These are phyloP conservation scores for Nothophoma quercina DNA, from an alignment of 2,329 filamentous ascomycete genomes.

Conservation along the genomic window DNA sequence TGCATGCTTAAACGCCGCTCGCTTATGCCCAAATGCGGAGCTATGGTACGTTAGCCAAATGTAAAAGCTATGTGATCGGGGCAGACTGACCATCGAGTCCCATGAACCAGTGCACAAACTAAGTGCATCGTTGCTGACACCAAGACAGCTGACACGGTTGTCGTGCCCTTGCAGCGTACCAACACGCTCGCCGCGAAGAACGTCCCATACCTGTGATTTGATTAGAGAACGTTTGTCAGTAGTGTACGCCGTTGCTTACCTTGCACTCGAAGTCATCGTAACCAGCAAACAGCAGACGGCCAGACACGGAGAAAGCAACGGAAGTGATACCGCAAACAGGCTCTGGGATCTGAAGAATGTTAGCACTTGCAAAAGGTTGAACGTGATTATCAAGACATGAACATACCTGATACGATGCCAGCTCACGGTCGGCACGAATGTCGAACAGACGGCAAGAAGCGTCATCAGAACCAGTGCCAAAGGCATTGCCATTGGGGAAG, in stretches of 20 bases:
- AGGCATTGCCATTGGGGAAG: constrained; percentile 98
- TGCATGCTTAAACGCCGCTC: constrained; percentile 29
- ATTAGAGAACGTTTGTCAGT: constrained; percentile 19
- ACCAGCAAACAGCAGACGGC: constrained; percentile 91
- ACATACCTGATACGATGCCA: constrained; percentile 66
- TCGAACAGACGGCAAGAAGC: constrained; percentile 97
- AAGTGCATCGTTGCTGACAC: constrained; percentile 98
- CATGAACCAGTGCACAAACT: constrained; percentile 99
- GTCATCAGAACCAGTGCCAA: constrained; percentile 97
- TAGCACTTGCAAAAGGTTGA: too few relatives aligned
- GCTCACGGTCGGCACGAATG: constrained; percentile 88
- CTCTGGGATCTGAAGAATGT: constrained; percentile 79
- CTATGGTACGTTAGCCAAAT: constrained; percentile 45
- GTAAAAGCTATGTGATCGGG: neutral
- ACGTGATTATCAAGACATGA: neutral
- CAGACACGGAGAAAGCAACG: constrained; percentile 96
- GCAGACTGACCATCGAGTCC: constrained; percentile 88
- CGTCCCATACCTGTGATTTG: constrained; percentile 86
- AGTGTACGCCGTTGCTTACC: constrained; percentile 62
- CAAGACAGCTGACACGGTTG: constrained; percentile 97
- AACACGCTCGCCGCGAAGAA: constrained; percentile 94
- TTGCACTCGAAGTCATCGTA: constrained; percentile 99
- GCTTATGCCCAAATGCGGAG: constrained; percentile 62
- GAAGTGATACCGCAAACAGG: constrained; percentile 98
- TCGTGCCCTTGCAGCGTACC: constrained; percentile 96